Conservation (phyloP, 768 basidiomycete species). For the Suillus variegatus region DNA sequence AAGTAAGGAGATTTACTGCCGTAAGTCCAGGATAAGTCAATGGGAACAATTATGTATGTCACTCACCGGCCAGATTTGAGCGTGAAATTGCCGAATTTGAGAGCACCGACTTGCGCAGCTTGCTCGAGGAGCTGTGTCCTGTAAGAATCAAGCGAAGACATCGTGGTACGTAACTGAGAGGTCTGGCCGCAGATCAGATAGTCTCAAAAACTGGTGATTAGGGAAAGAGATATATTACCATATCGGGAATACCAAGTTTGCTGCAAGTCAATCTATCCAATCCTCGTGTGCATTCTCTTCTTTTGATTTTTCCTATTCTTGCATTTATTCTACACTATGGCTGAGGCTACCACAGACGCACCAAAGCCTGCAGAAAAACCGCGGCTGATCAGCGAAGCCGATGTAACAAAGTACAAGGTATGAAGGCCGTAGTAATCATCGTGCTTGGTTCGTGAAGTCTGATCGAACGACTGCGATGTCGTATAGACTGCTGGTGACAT, state of each 20-base stretch:
- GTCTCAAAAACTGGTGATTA: neutral
- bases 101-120: conserved; percentile 67
- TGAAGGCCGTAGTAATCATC: conserved; percentile 11
- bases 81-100: conserved; percentile 90
- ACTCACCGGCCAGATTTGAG: conserved; percentile 93
- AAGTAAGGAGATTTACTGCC: conserved; percentile 90
- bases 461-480: conserved; percentile 1
- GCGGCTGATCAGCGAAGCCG: conserved; percentile 61
- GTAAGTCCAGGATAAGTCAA: neutral
- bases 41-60: conserved; percentile 4
- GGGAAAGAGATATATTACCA: conserved; percentile 18
- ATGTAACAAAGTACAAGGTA: conserved; percentile 90
- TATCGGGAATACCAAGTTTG: conserved; percentile 22
- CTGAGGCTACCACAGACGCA: conserved; percentile 53
- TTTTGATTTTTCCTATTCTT: conserved; percentile 8
- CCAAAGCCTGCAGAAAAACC: conserved; percentile 49
- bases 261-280: conserved; percentile 12
- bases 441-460: neutral
- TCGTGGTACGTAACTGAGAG: neutral
- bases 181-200: neutral
- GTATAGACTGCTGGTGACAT: conserved; percentile 87
- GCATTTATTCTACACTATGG: conserved; percentile 43
- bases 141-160: conserved; percentile 41
- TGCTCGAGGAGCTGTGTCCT: conserved; percentile 70
- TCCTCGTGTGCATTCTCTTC: conserved; percentile 8